These are phyloP conservation scores for Cyberlindnera veronae DNA, from an alignment of 805 yeast genomes.

Conservation along the genomic window DNA sequence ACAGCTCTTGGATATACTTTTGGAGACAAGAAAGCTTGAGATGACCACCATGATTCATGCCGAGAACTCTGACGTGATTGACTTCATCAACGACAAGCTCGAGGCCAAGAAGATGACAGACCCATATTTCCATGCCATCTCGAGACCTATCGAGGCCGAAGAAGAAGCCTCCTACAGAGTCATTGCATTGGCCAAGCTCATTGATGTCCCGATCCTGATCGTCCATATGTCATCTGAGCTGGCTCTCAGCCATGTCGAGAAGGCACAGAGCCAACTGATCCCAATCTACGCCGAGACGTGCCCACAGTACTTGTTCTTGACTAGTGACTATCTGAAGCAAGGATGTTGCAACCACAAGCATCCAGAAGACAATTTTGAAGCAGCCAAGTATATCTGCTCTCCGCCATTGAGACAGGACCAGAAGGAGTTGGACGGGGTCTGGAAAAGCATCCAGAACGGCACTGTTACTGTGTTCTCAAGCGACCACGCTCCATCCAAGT, in stretches of 20 bases:
- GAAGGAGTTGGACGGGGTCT: slow-evolving; percentile 40
- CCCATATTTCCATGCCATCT: slow-evolving; percentile 44
- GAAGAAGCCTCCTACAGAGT: slow-evolving; percentile 50
- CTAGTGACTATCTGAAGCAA: slow-evolving; percentile 35
- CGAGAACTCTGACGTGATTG: slow-evolving; percentile 46
- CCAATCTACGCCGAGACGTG: slow-evolving; percentile 50
- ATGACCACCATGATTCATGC: slow-evolving; percentile 51
- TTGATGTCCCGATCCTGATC: slow-evolving; percentile 43
- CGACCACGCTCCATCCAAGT: slow-evolving; percentile 46
- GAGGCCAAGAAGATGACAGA: slow-evolving; percentile 35
- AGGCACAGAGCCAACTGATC: slow-evolving; percentile 37
- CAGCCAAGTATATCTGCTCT: slow-evolving; percentile 48
- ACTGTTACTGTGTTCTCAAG: slow-evolving; percentile 44
- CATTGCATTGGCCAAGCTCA: slow-evolving; percentile 39
- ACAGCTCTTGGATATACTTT: slow-evolving; percentile 37
- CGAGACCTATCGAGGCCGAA: slow-evolving; percentile 43
- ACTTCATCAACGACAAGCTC: slow-evolving; percentile 37
- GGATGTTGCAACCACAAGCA: slow-evolving; percentile 26
- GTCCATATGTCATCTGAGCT: slow-evolving; percentile 46
- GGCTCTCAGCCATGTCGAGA: slow-evolving; percentile 39
- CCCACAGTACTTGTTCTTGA: slow-evolving; percentile 45
- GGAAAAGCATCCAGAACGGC: slow-evolving; percentile 44
- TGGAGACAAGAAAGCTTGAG: slow-evolving; percentile 37
- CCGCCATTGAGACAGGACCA: slow-evolving; percentile 44
- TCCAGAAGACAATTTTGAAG: slow-evolving; percentile 36